Evolutionary conservation across 2,329 filamentous ascomycete species (phyloP), one percentile per base, ranked within the genome.

Genomic region (Pseudomassariella vexata): DNA sequence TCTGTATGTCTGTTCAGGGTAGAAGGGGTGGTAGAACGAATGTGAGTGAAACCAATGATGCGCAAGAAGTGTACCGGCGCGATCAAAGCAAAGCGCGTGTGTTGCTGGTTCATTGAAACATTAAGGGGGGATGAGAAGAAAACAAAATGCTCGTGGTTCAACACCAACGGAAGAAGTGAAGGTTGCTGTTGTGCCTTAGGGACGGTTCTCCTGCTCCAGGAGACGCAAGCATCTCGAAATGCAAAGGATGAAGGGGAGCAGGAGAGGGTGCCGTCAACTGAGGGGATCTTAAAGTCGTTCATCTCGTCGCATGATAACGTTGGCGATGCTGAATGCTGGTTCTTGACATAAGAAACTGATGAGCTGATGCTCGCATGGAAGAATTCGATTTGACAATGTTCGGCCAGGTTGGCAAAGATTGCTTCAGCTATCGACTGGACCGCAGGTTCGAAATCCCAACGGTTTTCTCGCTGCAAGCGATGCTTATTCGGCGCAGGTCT

Each of bases 291-390:
- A 14, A 32, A 30, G 42, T 48, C 35, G 30, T 46, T 50, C 47
- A 41, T 45, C 28, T 49, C 45, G 47, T 52, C 44, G 46, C 48
- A 40, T 42, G 35, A 44, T 47, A 38, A 48, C 30, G 44, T 42
- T 39, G 44, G 45, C 40, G 46, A 41, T 45, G 44, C 42, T 40
- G 42, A 47, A 46, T 37, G 45, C 44, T 49, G 48, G 42, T 43
- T 50, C 48, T 48, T 49, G 49, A 51, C 47, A 52, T 48, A 56
- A 50, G 48, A 52, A 55, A 55, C 31, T 48, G 14, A 48, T 28
- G 44, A 41, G 37, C 15, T 38, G 42, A 50, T 45, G 42, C 35
- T 45, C 46, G 38, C 48, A 51, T 49, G 44, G 41, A 45, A 44
- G 43, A 46, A 27, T 30, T 42, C 37, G 42, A 33, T 23, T 25